phyloP scores from a whole-genome alignment of 129 eudicot genomes.

The Flaveria trinervia region DNA sequence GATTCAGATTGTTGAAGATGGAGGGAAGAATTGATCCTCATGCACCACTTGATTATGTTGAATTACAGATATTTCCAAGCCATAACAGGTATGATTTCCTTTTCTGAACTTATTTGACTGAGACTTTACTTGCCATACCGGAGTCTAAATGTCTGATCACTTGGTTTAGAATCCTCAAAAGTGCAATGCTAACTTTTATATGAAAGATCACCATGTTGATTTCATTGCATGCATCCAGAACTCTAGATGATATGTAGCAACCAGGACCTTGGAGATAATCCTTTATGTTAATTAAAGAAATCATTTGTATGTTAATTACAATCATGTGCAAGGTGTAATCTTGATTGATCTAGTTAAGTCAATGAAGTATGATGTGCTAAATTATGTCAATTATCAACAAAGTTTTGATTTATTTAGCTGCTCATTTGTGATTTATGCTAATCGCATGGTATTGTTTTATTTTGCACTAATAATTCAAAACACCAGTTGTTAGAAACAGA shows the following conservation, averaged over 20 bases:
- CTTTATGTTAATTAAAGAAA: neutral
- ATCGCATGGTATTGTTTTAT: slow-evolving; percentile 9
- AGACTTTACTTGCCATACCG: neutral
- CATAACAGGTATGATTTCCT: slow-evolving; percentile 62
- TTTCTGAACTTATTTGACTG: neutral
- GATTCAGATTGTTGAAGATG: slow-evolving; percentile 53
- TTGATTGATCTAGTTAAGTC: slow-evolving; percentile 17
- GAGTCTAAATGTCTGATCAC: neutral
- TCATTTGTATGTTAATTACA: neutral
- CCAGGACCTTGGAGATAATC: no score
- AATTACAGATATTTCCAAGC: slow-evolving; percentile 64
- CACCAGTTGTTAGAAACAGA: neutral
- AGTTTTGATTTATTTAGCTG: slow-evolving; percentile 7
- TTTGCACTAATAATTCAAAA: neutral
- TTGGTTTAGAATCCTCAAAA: slow-evolving; percentile 14
- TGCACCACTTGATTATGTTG: slow-evolving; percentile 67
- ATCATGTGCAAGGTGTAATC: slow-evolving; percentile 5
- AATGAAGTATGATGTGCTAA: slow-evolving; percentile 6
- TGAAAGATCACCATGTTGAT: neutral
- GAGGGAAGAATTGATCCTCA: slow-evolving; percentile 65
- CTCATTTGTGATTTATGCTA: neutral
- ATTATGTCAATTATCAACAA: neutral
- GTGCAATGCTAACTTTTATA: neutral
- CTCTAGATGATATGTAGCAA: slow-evolving; percentile 1
- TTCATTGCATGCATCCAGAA: slow-evolving; percentile 24